Evolutionary conservation across 2,329 filamentous ascomycete species (phyloP).

Genomic region (Didymosphaeria variabile): DNA sequence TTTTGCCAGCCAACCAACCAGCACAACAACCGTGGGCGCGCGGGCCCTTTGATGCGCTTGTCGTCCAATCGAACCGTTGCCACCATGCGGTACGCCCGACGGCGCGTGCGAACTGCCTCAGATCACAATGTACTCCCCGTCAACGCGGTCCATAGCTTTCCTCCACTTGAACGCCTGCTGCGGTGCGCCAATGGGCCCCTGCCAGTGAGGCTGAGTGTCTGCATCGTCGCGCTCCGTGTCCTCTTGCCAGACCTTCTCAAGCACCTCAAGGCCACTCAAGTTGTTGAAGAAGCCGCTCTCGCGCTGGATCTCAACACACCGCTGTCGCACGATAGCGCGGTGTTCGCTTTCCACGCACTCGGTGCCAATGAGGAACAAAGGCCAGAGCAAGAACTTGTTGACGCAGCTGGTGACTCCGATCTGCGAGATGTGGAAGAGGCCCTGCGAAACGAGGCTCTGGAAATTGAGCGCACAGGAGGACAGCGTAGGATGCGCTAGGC

Average conservation of each 20-base stretch:
- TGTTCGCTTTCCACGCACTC: slow-evolving; percentile 86
- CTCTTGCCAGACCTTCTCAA: slow-evolving; percentile 83
- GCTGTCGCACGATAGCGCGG: slow-evolving; percentile 78
- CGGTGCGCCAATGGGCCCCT: slow-evolving; percentile 35
- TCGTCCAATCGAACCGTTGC: slow-evolving; percentile 12
- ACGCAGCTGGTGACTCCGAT: slow-evolving; percentile 76
- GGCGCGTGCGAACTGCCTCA: slow-evolving; percentile 35
- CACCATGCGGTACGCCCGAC: slow-evolving; percentile 7
- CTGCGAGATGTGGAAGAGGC: slow-evolving; percentile 82
- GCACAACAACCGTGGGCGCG: slow-evolving; percentile 2
- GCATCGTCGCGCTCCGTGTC: slow-evolving; percentile 50
- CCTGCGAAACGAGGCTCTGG: slow-evolving; percentile 82
- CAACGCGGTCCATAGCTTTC: slow-evolving; percentile 59
- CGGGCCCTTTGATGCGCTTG: not conserved
- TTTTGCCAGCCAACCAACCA: slow-evolving; percentile 24
- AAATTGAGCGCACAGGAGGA: slow-evolving; percentile 80
- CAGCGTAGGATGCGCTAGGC: slow-evolving; percentile 78
- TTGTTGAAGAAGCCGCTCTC: slow-evolving; percentile 96
- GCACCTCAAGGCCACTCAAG: slow-evolving; percentile 80
- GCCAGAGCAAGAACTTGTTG: slow-evolving; percentile 93
- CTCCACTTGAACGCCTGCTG: slow-evolving; percentile 58
- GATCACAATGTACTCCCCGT: slow-evolving; percentile 63
- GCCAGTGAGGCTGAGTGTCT: slow-evolving; percentile 26
- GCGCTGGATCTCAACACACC: slow-evolving; percentile 85
- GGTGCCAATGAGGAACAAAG: slow-evolving; percentile 87